Conservation (phyloP, 1,284 basidiomycete genomes). For the Heliocybe sulcata region DNA sequence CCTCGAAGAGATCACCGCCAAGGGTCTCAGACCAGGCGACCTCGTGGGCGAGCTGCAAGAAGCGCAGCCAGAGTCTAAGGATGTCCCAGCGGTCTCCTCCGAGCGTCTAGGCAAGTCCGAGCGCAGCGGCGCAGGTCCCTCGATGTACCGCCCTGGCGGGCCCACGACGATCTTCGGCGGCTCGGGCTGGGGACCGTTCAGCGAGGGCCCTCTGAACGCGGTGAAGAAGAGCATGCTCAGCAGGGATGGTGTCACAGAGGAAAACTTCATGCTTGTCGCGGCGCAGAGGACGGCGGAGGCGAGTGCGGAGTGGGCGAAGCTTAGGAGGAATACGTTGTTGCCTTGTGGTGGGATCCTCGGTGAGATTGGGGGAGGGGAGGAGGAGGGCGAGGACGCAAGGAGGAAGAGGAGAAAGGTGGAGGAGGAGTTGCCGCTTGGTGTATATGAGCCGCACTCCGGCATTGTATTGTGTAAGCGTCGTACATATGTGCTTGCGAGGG, state of each 20-base stretch:
- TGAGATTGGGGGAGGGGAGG: slow-evolving; percentile 14
- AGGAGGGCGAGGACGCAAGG: slow-evolving; percentile 19
- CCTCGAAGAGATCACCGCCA: slow-evolving; percentile 61
- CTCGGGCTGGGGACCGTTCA: slow-evolving; percentile 77
- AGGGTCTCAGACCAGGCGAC: slow-evolving; percentile 70
- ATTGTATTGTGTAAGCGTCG: slow-evolving; percentile 54
- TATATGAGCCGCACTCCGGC: slow-evolving; percentile 71
- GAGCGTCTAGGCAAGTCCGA: slow-evolving; percentile 23
- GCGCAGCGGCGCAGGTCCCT: slow-evolving; percentile 29
- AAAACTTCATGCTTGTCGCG: slow-evolving; percentile 86
- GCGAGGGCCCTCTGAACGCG: slow-evolving; percentile 74
- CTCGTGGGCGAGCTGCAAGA: slow-evolving; percentile 78
- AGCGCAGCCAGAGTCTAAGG: slow-evolving; percentile 37
- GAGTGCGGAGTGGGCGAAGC: slow-evolving; percentile 55
- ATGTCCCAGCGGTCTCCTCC: slow-evolving; percentile 29
- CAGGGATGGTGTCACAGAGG: slow-evolving; percentile 69
- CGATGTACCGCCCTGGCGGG: slow-evolving; percentile 77
- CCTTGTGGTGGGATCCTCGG: slow-evolving; percentile 33
- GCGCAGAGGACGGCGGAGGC: slow-evolving; percentile 58
- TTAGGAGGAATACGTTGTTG: slow-evolving; percentile 52
- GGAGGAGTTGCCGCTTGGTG: slow-evolving; percentile 41
- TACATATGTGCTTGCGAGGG: slow-evolving; percentile 2
- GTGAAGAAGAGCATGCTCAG: slow-evolving; percentile 66
- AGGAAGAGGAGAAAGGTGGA: slow-evolving; percentile 17
- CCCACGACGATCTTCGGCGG: slow-evolving; percentile 85